phyloP scores from a whole-genome alignment of 768 basidiomycete genomes.

The Cystobasidium onofrii region DNA sequence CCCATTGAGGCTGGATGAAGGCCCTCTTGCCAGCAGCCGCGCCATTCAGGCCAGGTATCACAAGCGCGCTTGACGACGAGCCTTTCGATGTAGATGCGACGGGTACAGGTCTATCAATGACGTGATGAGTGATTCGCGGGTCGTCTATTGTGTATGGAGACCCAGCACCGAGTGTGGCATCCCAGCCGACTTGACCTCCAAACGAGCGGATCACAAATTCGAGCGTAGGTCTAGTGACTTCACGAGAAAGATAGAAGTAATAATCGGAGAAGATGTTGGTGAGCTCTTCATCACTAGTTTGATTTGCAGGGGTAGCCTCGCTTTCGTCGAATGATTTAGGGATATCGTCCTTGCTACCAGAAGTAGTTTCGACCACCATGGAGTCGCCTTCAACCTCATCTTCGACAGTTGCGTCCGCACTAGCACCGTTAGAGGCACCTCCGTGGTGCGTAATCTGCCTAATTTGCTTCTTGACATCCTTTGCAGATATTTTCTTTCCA shows the following conservation, averaged over 20 bases:
- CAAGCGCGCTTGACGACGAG: constrained; percentile 13
- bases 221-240: constrained; percentile 80
- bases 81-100: constrained; percentile 40
- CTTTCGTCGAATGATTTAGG: constrained; percentile 40
- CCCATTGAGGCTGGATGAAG: constrained; percentile 95
- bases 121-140: constrained; percentile 81
- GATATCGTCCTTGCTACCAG: constrained; percentile 44
- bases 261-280: constrained; percentile 71
- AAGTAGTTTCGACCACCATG: constrained; percentile 37
- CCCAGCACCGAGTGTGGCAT: constrained; percentile 64
- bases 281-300: constrained; percentile 43
- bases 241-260: constrained; percentile 87
- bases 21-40: constrained; percentile 57
- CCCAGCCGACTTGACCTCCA: constrained; percentile 86
- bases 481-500: constrained; percentile 52
- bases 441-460: constrained; percentile 32
- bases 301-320: constrained; percentile 40
- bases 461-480: constrained; percentile 52
- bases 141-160: constrained; percentile 68
- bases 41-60: constrained; percentile 37
- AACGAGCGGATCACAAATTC: constrained; percentile 88
- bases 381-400: constrained; percentile 39
- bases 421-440: constrained; percentile 37
- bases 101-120: constrained; percentile 74
- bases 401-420: constrained; percentile 39